These are phyloP conservation scores for Jaltomata sinuosa DNA, from an alignment of 257 asterid species.

Conservation along the genomic window DNA sequence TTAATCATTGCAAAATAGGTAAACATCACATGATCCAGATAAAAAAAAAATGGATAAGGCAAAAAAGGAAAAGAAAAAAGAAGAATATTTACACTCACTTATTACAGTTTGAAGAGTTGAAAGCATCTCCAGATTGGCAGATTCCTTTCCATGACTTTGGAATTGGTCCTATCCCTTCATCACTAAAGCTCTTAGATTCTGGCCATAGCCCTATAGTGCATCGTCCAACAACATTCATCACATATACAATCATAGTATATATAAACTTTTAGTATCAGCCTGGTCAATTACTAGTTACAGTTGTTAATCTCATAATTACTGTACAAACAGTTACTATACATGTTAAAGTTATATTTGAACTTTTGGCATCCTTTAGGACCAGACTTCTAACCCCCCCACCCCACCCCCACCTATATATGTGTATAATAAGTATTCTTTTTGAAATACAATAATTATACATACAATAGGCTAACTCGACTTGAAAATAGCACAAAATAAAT, in stretches of 20 bases:
- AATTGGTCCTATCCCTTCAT: slow-evolving; percentile 52
- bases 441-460: too few relatives aligned
- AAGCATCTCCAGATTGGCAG: slow-evolving; percentile 66
- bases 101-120: slow-evolving; percentile 68
- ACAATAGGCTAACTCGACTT: too few relatives aligned
- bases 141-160: slow-evolving; percentile 81
- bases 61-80: not conserved
- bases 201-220: slow-evolving; percentile 73
- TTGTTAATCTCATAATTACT: not conserved
- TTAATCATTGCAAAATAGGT: not conserved
- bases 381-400: too few relatives aligned
- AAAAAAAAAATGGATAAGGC: not conserved
- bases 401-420: too few relatives aligned
- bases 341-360: not conserved
- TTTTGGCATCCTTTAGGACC: not conserved
- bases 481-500: too few relatives aligned
- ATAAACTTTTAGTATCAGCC: not conserved
- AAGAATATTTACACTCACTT: slow-evolving; percentile 29
- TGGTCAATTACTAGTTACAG: not conserved
- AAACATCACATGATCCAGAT: not conserved
- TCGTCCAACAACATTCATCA: not conserved
- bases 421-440: too few relatives aligned
- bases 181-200: slow-evolving; percentile 70
- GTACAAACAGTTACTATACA: not conserved
- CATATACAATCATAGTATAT: not conserved